phyloP scores from a whole-genome alignment of 2,329 filamentous ascomycete genomes.

The Allantophomopsis cytisporea region DNA sequence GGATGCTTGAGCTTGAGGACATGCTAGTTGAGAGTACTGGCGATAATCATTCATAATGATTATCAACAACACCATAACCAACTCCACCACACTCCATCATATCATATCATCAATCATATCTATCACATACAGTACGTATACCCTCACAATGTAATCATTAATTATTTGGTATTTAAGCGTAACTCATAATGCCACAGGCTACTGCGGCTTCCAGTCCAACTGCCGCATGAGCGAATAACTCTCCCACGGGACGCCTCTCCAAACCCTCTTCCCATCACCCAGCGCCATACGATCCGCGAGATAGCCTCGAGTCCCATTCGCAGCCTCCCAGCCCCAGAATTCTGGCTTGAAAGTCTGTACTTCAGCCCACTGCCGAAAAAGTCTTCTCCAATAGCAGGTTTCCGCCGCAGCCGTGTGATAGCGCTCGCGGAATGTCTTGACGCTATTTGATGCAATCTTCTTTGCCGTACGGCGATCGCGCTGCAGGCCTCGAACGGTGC shows the following conservation, averaged over 20 bases:
- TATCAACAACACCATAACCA: no score
- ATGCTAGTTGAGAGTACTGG: no score
- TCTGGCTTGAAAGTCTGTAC: not conserved
- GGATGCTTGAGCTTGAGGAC: no score
- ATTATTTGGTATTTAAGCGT: not conserved
- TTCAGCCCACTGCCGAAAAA: conserved; percentile 4
- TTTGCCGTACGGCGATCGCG: conserved; percentile 27
- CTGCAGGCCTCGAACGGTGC: conserved; percentile 24
- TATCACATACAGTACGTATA: no score
- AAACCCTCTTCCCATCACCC: not conserved
- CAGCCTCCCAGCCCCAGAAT: not conserved
- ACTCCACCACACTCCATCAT: no score
- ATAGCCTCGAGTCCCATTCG: not conserved
- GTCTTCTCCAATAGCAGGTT: conserved; percentile 37
- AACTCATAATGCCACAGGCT: not conserved
- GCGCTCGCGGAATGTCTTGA: conserved; percentile 23
- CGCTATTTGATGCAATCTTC: conserved; percentile 25
- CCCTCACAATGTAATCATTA: no score
- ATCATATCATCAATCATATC: no score
- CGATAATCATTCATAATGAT: no score
- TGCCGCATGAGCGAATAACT: not conserved
- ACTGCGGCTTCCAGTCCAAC: not conserved
- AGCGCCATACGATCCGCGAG: not conserved
- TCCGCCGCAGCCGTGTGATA: conserved; percentile 40
- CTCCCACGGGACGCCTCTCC: not conserved